A percentile compares a stretch with the other conserved stretches of the same genome.
phyloP scores from a whole-genome alignment of 164 flowering plant genomes.

The Cinnamomum micranthum region DNA sequence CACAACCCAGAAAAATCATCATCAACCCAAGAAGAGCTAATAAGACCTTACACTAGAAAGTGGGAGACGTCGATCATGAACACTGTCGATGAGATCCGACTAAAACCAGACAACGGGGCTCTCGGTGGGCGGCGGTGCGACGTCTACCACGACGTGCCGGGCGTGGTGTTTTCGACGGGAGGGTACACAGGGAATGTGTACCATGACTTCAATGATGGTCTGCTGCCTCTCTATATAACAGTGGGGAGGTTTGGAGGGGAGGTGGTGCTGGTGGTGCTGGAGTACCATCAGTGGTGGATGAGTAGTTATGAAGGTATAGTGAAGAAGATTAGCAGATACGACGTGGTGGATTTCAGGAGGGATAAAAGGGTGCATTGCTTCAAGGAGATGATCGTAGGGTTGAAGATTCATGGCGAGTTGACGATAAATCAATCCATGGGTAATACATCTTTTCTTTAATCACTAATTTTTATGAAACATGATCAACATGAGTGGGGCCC shows the following conservation, averaged over 20 bases:
- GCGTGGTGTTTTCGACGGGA: slow-evolving; percentile 13
- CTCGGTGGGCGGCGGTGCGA: background rate
- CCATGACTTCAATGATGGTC: slow-evolving; percentile 19
- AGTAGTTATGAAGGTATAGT: slow-evolving; percentile 7
- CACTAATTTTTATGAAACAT: too few species aligned
- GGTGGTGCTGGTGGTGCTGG: slow-evolving; percentile 12
- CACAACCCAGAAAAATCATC: background rate
- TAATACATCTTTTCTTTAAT: background rate
- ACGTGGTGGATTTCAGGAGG: slow-evolving; percentile 5
- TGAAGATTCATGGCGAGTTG: slow-evolving; percentile 12
- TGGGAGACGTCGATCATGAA: slow-evolving; percentile 15
- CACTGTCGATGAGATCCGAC: slow-evolving; percentile 10
- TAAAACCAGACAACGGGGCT: background rate
- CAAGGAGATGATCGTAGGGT: slow-evolving; percentile 7
- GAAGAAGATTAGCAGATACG: slow-evolving; percentile 6
- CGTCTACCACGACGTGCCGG: slow-evolving; percentile 8
- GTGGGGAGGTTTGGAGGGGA: slow-evolving; percentile 8
- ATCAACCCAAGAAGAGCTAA: background rate
- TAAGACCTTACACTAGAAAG: slow-evolving; percentile 18
- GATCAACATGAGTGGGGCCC: too few species aligned
- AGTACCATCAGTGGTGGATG: slow-evolving; percentile 17
- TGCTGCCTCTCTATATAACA: slow-evolving; percentile 15
- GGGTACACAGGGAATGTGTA: slow-evolving; percentile 18
- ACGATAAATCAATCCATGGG: slow-evolving; percentile 9
- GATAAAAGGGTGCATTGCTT: slow-evolving; percentile 15